Conservation (phyloP, 345 rosid species). For the Populus ilicifolia region DNA sequence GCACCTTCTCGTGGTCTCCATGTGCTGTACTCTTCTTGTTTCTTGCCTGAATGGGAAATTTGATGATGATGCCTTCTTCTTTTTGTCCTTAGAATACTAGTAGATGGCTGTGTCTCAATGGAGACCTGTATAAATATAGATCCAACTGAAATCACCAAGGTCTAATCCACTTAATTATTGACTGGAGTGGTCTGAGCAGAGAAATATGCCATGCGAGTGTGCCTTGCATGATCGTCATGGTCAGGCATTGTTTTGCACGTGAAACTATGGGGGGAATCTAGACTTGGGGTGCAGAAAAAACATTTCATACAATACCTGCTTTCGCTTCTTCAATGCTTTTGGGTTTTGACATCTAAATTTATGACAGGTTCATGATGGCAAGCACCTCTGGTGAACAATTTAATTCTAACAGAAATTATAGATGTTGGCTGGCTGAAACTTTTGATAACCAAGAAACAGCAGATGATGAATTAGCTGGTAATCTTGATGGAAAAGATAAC, state of each 20-base stretch:
- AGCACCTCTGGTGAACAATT: conserved; percentile 29
- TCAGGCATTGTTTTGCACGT: background rate
- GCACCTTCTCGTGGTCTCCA: background rate
- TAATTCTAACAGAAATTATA: conserved; percentile 23
- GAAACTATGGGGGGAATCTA: background rate
- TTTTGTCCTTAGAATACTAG: background rate
- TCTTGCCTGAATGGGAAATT: background rate
- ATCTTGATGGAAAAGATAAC: conserved; percentile 26
- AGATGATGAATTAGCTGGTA: conserved; percentile 36
- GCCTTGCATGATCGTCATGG: background rate
- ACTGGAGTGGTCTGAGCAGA: background rate
- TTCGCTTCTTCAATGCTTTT: background rate
- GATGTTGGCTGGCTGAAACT: conserved; percentile 36
- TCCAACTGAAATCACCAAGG: background rate
- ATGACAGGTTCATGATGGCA: conserved; percentile 28
- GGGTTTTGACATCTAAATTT: background rate
- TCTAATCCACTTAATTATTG: background rate
- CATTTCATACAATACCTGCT: background rate
- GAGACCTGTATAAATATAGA: background rate
- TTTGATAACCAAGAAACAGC: conserved; percentile 35
- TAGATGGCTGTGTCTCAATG: background rate
- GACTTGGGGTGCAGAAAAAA: background rate
- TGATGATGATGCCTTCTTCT: background rate
- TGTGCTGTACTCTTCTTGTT: background rate
- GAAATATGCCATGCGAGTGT: background rate